These are phyloP conservation scores for Diddensiella caesifluorescens DNA, from an alignment of 805 yeast genomes.

Conservation along the genomic window DNA sequence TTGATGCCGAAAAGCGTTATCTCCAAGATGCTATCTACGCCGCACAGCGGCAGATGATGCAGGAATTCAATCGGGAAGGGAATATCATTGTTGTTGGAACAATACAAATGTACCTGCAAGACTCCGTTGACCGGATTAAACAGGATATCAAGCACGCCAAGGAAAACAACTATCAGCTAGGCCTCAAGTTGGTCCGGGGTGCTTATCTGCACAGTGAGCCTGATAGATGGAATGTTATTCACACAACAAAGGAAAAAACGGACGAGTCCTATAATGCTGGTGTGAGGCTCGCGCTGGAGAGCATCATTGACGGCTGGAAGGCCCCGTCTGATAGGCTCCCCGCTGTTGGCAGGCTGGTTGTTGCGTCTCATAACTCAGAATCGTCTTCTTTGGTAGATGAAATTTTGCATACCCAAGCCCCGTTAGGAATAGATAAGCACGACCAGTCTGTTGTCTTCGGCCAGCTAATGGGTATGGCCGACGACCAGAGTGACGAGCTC, in stretches of 20 bases:
- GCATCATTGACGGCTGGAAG: constrained; percentile 42
- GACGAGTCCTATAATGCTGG: constrained; percentile 73
- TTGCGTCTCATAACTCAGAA: constrained; percentile 82
- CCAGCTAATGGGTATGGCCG: constrained; percentile 94
- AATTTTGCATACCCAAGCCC: constrained; percentile 37
- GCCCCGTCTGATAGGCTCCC: constrained; percentile 58
- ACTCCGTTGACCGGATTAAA: constrained; percentile 56
- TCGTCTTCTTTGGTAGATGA: constrained; percentile 72
- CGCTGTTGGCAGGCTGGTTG: constrained; percentile 50
- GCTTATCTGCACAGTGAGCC: constrained; percentile 91
- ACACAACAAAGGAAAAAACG: constrained; percentile 71
- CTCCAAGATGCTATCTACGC: constrained; percentile 89
- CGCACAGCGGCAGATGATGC: constrained; percentile 75
- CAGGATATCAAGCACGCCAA: constrained; percentile 62
- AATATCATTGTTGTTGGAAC: constrained; percentile 78
- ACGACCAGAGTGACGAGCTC: constrained; percentile 73
- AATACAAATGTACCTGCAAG: constrained; percentile 83
- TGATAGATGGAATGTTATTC: constrained; percentile 60
- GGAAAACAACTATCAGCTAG: constrained; percentile 59
- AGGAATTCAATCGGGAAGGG: constrained; percentile 58
- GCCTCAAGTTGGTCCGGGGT: constrained; percentile 89
- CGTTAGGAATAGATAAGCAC: constrained; percentile 20
- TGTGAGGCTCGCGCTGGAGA: constrained; percentile 53
- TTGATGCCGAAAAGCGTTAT: constrained; percentile 86
- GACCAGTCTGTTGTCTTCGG: constrained; percentile 61